Evolutionary conservation across 2,329 filamentous ascomycete species (phyloP).

Genomic region (Tetracladium maxilliforme): DNA sequence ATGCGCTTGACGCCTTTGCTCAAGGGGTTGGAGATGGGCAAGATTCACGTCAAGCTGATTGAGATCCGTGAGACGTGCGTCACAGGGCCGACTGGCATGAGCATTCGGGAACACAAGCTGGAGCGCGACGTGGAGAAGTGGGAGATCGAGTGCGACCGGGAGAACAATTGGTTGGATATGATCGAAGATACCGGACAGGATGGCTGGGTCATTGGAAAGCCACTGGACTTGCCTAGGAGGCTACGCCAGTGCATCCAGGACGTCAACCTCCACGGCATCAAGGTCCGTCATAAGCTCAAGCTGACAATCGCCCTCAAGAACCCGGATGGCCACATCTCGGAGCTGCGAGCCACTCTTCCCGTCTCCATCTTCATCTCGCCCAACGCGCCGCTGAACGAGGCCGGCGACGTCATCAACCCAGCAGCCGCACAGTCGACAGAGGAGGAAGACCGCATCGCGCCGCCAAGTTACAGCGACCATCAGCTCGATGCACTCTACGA

Average conservation of each 20-base stretch:
- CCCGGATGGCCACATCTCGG: slow-evolving; percentile 85
- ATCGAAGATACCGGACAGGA: slow-evolving; percentile 54
- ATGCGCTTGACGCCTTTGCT: slow-evolving; percentile 79
- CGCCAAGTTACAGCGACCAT: slow-evolving; percentile 87
- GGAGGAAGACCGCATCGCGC: slow-evolving; percentile 52
- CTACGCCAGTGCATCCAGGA: slow-evolving; percentile 79
- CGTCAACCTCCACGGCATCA: slow-evolving; percentile 77
- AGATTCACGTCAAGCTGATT: slow-evolving; percentile 64
- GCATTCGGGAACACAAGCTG: slow-evolving; percentile 41
- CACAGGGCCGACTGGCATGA: slow-evolving; percentile 27
- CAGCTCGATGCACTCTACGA: slow-evolving; percentile 82
- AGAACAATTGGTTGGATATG: slow-evolving; percentile 54
- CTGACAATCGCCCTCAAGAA: slow-evolving; percentile 85
- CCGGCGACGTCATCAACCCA: slow-evolving; percentile 60
- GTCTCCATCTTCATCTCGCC: slow-evolving; percentile 93
- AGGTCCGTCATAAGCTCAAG: slow-evolving; percentile 83
- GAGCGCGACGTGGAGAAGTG: slow-evolving; percentile 49
- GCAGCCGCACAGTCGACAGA: slow-evolving; percentile 29
- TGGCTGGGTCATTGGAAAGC: slow-evolving; percentile 46
- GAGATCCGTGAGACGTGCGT: slow-evolving; percentile 60
- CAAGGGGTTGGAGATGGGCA: slow-evolving; percentile 78
- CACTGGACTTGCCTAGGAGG: slow-evolving; percentile 61
- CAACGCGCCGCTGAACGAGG: slow-evolving; percentile 75
- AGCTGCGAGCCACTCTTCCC: slow-evolving; percentile 82
- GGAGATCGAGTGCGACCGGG: slow-evolving; percentile 36